Percentiles rank a stretch among this genome's conserved stretches.
phyloP scores from a whole-genome alignment of 768 basidiomycete genomes.

The Cubamyces lactineus region DNA sequence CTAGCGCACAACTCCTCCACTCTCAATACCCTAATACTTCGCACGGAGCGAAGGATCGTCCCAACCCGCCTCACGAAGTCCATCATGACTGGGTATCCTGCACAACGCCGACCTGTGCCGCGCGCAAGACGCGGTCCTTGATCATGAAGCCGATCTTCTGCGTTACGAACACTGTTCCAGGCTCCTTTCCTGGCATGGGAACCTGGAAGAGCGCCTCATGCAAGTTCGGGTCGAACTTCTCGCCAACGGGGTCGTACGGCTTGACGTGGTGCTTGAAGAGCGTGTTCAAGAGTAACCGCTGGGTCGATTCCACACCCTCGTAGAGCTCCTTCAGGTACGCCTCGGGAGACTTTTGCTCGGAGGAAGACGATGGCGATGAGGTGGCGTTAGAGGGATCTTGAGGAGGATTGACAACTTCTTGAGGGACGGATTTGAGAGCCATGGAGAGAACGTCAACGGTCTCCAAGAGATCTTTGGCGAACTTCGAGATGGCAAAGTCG shows the following conservation, averaged over 20 bases:
- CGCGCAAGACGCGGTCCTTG: conserved; percentile 90
- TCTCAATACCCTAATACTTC: neutral
- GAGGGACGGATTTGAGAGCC: conserved; percentile 80
- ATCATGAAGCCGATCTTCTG: conserved; percentile 92
- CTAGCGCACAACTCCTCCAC: conserved; percentile 20
- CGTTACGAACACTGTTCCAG: conserved; percentile 89
- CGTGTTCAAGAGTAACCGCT: conserved; percentile 85
- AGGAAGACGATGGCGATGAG: conserved; percentile 36
- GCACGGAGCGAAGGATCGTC: neutral
- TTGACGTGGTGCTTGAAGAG: conserved; percentile 92
- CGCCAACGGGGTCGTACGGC: conserved; percentile 89
- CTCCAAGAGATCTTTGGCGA: conserved; percentile 88
- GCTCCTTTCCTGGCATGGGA: conserved; percentile 85
- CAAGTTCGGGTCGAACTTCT: conserved; percentile 91
- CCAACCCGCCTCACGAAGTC: neutral
- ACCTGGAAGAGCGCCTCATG: conserved; percentile 97
- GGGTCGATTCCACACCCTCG: conserved; percentile 89
- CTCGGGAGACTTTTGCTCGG: conserved; percentile 53
- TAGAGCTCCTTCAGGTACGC: conserved; percentile 72
- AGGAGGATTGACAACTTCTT: conserved; percentile 42
- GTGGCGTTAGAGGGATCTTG: conserved; percentile 29
- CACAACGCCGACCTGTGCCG: conserved; percentile 96
- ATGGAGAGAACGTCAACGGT: conserved; percentile 89
- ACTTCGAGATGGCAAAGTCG: conserved; percentile 91
- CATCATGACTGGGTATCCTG: conserved; percentile 56